phyloP scores from a whole-genome alignment of 2,329 filamentous ascomycete genomes.

The Sclerotinia subarctica region DNA sequence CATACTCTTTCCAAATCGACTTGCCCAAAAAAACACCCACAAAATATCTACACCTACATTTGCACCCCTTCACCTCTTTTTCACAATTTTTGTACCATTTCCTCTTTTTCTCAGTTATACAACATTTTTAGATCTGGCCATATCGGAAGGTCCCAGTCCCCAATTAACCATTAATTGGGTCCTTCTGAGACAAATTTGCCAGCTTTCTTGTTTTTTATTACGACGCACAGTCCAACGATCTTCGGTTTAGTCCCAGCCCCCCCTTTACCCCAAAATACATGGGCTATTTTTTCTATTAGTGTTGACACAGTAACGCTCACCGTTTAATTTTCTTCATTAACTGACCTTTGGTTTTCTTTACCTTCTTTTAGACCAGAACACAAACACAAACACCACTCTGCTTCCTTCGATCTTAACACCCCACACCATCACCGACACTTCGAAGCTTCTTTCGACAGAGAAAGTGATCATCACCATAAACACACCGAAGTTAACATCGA shows the following conservation, averaged over 20 bases:
- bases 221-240: slow-evolving; percentile 22
- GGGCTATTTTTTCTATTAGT: slow-evolving; percentile 28
- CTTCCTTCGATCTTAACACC: slow-evolving; percentile 51
- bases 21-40: not conserved
- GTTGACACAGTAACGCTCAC: slow-evolving; percentile 45
- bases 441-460: slow-evolving; percentile 23
- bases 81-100: not conserved
- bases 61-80: slow-evolving; percentile 10
- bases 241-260: slow-evolving; percentile 16
- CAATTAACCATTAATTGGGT: slow-evolving; percentile 22
- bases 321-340: slow-evolving; percentile 30
- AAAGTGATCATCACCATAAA: slow-evolving; percentile 19
- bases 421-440: slow-evolving; percentile 31
- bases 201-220: slow-evolving; percentile 21
- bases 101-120: slow-evolving; percentile 10
- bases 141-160: slow-evolving; percentile 14
- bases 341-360: slow-evolving; percentile 29
- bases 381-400: slow-evolving; percentile 43
- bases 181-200: slow-evolving; percentile 23
- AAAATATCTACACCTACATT: slow-evolving; percentile 4
- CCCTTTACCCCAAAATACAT: slow-evolving; percentile 23
- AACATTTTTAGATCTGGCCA: slow-evolving; percentile 16
- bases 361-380: slow-evolving; percentile 31
- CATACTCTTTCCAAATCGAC: not conserved
- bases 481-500: slow-evolving; percentile 41